Percentiles rank a stretch among this genome's conserved stretches.
phyloP scores from a whole-genome alignment of 306 rosid species.

The Geum urbanum region DNA sequence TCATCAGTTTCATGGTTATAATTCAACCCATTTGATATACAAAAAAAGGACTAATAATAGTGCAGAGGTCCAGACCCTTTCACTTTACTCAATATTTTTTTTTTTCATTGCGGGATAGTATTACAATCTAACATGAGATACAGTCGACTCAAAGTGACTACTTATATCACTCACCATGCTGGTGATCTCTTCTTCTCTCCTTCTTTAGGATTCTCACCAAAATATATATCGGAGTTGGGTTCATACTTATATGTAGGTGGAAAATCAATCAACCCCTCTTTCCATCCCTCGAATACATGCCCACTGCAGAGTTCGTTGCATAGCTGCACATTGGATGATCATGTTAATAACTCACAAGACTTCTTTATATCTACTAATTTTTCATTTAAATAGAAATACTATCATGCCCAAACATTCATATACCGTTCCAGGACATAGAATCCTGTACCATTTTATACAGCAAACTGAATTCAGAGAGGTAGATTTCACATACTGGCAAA shows the following conservation, averaged over 20 bases:
- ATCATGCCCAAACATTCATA: not conserved
- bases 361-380: not conserved
- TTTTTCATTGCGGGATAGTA: not conserved
- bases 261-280: constrained; percentile 70
- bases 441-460: not conserved
- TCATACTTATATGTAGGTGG: constrained; percentile 95
- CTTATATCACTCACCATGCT: constrained; percentile 63
- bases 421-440: not conserved
- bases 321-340: constrained; percentile 44
- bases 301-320: constrained; percentile 64
- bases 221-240: constrained; percentile 60
- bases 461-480: not conserved
- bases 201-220: constrained; percentile 71
- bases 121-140: not conserved
- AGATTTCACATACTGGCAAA: constrained; percentile 1
- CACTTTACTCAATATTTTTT: not conserved
- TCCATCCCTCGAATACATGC: constrained; percentile 91
- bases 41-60: not conserved
- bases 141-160: not conserved
- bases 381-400: not conserved
- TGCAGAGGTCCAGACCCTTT: not conserved
- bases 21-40: not conserved
- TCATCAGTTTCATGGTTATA: not conserved
- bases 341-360: constrained; percentile 13
- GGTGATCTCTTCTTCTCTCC: constrained; percentile 93